Base-by-base conservation (phyloP, 345 rosid genomes). In the Lepidium aucheri region DNA sequence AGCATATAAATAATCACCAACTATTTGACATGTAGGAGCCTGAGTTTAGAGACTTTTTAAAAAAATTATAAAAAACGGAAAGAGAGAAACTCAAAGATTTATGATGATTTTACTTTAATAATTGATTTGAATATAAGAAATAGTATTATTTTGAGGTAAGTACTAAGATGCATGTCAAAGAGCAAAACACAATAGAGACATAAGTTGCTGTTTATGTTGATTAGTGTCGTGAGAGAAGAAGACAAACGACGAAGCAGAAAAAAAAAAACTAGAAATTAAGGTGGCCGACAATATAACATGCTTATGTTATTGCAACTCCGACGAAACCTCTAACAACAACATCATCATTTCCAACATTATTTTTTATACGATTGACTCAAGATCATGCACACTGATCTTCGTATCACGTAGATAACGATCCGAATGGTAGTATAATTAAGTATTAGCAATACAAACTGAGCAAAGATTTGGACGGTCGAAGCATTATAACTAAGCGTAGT, bases 211-310 rank as follows among this genome's bases (percentile, higher is more conserved):
- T 55, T 65, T 58, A 44, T 67, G 70, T 68, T 60, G 63, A 60
- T 39, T 26, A 52, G 41, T 65, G 83, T 77, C 77, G 58, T 60
- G 11, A n/a, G 61, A 46, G 68, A 49, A 22, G 51, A 64, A 34
- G 80, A 81, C 85, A 81, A 28, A 55, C 35, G 11, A 45, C 7
- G 60, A 60, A 41, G 68, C 43, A n/a, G 22, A 71, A 50, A 42
- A 47, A 67, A 67, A 45, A 32, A 39, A 67, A 42, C 75, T 60
- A 45, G 53, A 38, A 60, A 53, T 39, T 54, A 53, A 51, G 54
- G 68, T 66, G 79, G 76, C 74, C 80, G 84, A 76, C 81, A 78
- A 51, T 53, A 53, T 39, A 69, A 74, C 83, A 70, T 76, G 88
- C 60, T 74, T 60, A 77, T 63, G 76, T 57, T 65, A 49, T 51